Evolutionary conservation across 108 stramenopile species (phyloP), one percentile per base, ranked within the genome.

Genomic region (Cylindrotheca closterium): DNA sequence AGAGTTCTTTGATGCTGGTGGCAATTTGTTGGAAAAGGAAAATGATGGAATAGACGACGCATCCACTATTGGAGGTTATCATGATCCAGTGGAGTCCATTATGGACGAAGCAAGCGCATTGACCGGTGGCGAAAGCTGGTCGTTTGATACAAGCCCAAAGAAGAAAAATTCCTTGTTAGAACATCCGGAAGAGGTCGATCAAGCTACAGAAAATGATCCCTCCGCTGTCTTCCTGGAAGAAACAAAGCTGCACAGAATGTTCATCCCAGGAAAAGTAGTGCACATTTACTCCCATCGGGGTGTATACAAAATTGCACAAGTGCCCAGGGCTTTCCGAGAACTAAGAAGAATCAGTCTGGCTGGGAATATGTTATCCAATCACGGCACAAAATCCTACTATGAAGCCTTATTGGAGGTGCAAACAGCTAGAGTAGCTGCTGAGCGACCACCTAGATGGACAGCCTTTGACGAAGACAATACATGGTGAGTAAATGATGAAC

Each of bases 261-360:
- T 86, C 67, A 75, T 96, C 7, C 97, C 97, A 12, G 97, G 97
- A 0, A 88, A 84, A 61, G 80, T 98, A 61, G 82, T 92, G 0
- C 97, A 97, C 68, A 85, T 98, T 30, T 98, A 97, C 74, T 79
- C 88, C 33, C 91, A 91, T 70, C 67, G 91, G 27, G 94, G 94
- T 62, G 87, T 80, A 2, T 95, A 95, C 72, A 85, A 86, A 45
- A 88, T 89, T 0, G 86, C 85, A 0, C 78, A 79, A 59, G 91
- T 94, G 24, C 94, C 94, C 28, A 68, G 87, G 4, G 71, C 86
- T 30, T 95, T 94, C 65, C 73, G 75, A 23, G 82, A 87, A 47
- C 73, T 94, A 19, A 78, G 94, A 51, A 75, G 84, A 47, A 84
- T 97, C 58, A 86, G 82, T 65, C 58, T 96, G 65, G 85, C 93